Conservation (phyloP, 371 early-diverging fungal genomes). For the Zychaea mexicana region DNA sequence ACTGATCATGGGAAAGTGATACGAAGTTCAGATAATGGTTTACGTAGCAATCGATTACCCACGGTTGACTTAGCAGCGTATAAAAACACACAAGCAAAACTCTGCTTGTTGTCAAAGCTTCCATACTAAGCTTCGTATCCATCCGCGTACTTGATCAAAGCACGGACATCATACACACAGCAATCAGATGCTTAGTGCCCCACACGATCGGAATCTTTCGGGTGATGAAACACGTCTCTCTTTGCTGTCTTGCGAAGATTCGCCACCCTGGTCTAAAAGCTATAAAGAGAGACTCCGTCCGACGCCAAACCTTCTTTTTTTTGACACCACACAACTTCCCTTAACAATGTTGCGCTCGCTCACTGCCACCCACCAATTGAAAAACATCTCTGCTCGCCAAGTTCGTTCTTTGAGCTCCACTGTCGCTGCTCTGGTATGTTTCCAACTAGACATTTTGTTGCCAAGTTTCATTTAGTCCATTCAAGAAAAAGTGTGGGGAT, state of each 20-base stretch:
- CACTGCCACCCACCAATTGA: conserved; percentile 23
- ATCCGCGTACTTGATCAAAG: too few species aligned
- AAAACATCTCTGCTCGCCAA: conserved; percentile 21
- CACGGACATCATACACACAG: neutral
- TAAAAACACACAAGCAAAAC: too few species aligned
- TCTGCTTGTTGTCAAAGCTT: too few species aligned
- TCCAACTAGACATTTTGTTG: neutral
- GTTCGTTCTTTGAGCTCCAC: conserved; percentile 27
- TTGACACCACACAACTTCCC: conserved; percentile 1
- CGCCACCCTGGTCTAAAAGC: conserved; percentile 7
- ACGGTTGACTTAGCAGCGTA: too few species aligned
- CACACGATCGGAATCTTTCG: conserved; percentile 1
- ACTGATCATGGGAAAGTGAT: too few species aligned
- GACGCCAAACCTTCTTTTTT: neutral
- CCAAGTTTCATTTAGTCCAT: too few species aligned
- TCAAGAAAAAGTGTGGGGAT: neutral
- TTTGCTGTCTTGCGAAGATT: neutral
- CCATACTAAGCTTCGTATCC: too few species aligned
- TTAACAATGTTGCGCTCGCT: conserved; percentile 32
- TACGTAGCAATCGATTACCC: too few species aligned
- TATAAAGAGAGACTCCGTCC: conserved; percentile 2
- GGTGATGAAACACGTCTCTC: neutral
- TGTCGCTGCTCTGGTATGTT: conserved; percentile 24
- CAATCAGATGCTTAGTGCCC: neutral
- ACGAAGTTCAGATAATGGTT: too few species aligned